Conservation (phyloP, 2,329 filamentous ascomycete genomes). For the Cordyceps cateniannulata region DNA sequence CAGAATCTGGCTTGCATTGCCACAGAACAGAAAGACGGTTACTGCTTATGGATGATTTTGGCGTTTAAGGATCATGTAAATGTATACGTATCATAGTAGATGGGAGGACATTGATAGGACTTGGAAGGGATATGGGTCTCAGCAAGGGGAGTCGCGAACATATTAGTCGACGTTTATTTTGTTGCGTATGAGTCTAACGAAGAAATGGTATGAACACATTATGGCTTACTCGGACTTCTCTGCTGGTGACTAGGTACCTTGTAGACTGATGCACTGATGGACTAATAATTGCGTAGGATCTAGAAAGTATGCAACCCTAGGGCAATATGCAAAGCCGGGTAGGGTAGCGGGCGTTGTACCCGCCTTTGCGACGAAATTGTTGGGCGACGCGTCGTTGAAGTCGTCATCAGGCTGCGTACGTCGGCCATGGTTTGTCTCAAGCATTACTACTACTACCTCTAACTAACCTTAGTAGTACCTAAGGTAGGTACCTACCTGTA, state of each 20-base stretch:
- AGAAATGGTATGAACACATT: slow-evolving; percentile 27
- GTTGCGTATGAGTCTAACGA: slow-evolving; percentile 26
- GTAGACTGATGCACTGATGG: neutral
- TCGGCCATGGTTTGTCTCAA: neutral
- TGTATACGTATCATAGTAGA: slow-evolving; percentile 18
- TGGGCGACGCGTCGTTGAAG: neutral
- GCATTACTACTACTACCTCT: too few relatives aligned
- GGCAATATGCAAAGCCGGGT: neutral
- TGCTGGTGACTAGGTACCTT: neutral
- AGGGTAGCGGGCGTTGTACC: neutral
- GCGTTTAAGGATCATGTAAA: slow-evolving; percentile 19
- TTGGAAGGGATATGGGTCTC: slow-evolving; percentile 18
- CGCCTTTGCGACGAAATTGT: neutral
- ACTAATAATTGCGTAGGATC: too few relatives aligned
- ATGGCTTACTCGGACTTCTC: slow-evolving; percentile 18
- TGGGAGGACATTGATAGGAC: slow-evolving; percentile 13
- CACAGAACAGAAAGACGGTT: slow-evolving; percentile 1
- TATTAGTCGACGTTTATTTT: slow-evolving; percentile 18
- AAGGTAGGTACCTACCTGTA: too few relatives aligned
- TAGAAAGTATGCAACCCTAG: neutral
- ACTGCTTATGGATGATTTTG: slow-evolving; percentile 1
- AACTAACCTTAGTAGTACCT: too few relatives aligned
- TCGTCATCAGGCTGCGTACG: slow-evolving; percentile 2
- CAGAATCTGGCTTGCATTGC: slow-evolving; percentile 10
- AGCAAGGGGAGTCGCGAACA: slow-evolving; percentile 12